Base-by-base conservation (phyloP, 2,329 filamentous ascomycete genomes). In the Hysterium pulicare region DNA sequence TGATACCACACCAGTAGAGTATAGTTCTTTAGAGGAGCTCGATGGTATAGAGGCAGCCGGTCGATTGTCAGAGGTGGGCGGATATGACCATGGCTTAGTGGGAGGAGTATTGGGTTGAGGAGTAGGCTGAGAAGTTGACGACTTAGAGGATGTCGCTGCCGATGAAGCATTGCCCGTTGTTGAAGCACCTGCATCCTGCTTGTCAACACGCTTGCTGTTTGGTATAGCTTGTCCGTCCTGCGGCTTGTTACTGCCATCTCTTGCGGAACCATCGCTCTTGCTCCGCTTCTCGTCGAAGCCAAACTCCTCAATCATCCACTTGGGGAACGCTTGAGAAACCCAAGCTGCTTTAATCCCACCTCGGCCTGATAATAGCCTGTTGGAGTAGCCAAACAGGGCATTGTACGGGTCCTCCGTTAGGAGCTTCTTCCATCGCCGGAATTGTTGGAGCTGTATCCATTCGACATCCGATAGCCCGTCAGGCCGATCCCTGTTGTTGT, bases 351-450 rank as follows among this genome's bases (percentile, higher is more conserved):
- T 54, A 33, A 48, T 57, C 41, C 58, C 36, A 3, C 61, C 61
- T 42, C 57, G 58, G 20, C 61, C 62, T 40, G 26, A 54, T 22
- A 65, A 42, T 58, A 62, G 61, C 15, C 58, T 53, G 41, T 67
- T 58, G 33, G 63, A 66, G 2, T 65, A 66, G 2, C 70, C 71
- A 41, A 73, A 73, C 23, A 72, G 50, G 7, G 66, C 61, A 40
- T 64, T 58, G 40, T 73, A 73, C 9, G 71, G 70, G 41, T 73
- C 66, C 15, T 64, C 54, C 30, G 67, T 58, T 24, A 72, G 38
- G 20, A 50, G 45, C 46, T 47, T 53, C 44, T 51, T 58, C 61
- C 58, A 64, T n/a, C 41, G 50, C 16, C 48, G 46, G 23, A 59
- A 57, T 24, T 60, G 54, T 31, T 57, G 54, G 15, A 59, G 32